Evolutionary conservation across 73 alveolate species (phyloP).

Genomic region (Breviolum minutum): DNA sequence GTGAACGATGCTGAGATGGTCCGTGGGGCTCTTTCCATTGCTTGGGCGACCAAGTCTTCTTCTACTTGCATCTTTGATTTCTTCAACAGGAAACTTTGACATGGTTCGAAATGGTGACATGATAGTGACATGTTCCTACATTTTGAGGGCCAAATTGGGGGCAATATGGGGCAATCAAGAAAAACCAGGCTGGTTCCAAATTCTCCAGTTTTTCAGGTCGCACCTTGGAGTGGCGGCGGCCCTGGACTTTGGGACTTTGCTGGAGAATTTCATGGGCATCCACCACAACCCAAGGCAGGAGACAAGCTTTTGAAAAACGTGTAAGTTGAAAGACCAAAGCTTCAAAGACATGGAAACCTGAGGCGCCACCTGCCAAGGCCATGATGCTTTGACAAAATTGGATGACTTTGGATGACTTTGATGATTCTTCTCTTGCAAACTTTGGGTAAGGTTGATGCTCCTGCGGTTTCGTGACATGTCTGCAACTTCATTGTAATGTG

Average conservation of each 20-base stretch:
- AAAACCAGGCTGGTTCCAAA: not conserved
- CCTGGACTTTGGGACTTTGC: conserved; percentile 94
- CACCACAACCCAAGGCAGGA: conserved; percentile 53
- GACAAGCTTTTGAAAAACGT: not conserved
- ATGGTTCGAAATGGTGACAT: not conserved
- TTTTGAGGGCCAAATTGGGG: too few relatives aligned
- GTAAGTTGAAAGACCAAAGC: too few relatives aligned
- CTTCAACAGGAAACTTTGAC: too few relatives aligned
- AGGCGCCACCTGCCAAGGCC: not conserved
- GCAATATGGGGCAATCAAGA: not conserved
- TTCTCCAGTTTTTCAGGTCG: conserved; percentile 13
- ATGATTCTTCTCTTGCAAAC: too few relatives aligned
- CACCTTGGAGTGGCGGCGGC: conserved; percentile 77
- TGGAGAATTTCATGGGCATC: conserved; percentile 73
- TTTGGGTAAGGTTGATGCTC: too few relatives aligned
- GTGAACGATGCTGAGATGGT: conserved; percentile 93
- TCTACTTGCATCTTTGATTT: too few relatives aligned
- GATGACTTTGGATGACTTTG: not conserved
- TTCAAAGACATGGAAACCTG: too few relatives aligned
- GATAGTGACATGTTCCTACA: not conserved
- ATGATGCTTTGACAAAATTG: not conserved
- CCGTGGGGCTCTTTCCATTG: conserved; percentile 90
- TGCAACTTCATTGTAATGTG: too few relatives aligned
- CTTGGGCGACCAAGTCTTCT: not conserved
- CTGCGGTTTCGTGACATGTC: too few relatives aligned